These are phyloP conservation scores for Neohortaea acidophila DNA, from an alignment of 495 filamentous ascomycete genomes.

Conservation along the genomic window DNA sequence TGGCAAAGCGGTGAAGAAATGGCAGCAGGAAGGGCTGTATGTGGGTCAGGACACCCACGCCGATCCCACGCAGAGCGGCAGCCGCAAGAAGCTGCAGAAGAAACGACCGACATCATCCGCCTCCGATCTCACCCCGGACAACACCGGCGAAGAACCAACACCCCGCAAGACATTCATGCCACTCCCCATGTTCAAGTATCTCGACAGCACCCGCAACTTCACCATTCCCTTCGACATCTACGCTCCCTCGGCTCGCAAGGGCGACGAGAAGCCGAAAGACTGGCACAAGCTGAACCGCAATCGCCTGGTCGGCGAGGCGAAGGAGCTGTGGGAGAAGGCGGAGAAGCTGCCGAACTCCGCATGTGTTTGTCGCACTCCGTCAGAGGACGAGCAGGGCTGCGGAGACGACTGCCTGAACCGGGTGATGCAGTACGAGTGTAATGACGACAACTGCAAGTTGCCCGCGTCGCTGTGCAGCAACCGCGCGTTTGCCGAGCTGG, in stretches of 20 bases:
- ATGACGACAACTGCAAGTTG: slow-evolving; percentile 71
- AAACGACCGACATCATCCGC: slow-evolving; percentile 38
- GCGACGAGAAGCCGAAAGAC: slow-evolving; percentile 78
- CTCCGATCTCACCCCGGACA: slow-evolving; percentile 26
- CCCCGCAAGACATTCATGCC: slow-evolving; percentile 36
- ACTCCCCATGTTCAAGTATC: slow-evolving; percentile 27
- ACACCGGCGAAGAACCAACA: slow-evolving; percentile 31
- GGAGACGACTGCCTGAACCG: slow-evolving; percentile 83
- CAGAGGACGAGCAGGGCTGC: slow-evolving; percentile 49
- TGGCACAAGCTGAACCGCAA: slow-evolving; percentile 86
- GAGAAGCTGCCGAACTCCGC: slow-evolving; percentile 57
- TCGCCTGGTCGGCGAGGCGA: slow-evolving; percentile 81
- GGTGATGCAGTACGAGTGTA: slow-evolving; percentile 94
- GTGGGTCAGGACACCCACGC: slow-evolving; percentile 61
- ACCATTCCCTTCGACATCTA: slow-evolving; percentile 80
- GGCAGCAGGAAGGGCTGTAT: slow-evolving; percentile 73
- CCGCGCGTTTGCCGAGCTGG: slow-evolving; percentile 65
- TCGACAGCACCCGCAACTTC: slow-evolving; percentile 60
- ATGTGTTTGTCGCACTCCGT: slow-evolving; percentile 54
- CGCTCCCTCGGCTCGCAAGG: slow-evolving; percentile 56
- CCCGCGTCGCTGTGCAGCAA: slow-evolving; percentile 60
- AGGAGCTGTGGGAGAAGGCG: slow-evolving; percentile 67
- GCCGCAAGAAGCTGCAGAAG: slow-evolving; percentile 48
- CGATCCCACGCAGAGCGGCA: slow-evolving; percentile 28
- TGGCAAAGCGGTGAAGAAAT: slow-evolving; percentile 31